Conservation (phyloP, 176 grass and related monocot species). For the Ensete ventricosum region DNA sequence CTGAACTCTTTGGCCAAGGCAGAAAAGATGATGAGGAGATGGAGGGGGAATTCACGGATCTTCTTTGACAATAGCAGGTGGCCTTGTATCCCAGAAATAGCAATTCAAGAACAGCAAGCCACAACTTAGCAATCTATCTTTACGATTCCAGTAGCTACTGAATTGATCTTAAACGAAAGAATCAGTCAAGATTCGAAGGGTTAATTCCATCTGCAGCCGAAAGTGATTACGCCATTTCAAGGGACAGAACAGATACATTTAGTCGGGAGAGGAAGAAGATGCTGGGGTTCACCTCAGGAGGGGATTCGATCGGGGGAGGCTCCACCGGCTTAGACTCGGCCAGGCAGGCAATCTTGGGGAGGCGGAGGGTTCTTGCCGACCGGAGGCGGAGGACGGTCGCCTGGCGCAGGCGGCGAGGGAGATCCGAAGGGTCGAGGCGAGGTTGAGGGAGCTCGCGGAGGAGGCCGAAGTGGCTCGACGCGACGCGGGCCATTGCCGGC, state of each 20-base stretch:
- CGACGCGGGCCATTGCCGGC: constrained; percentile 46
- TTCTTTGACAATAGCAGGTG: not conserved
- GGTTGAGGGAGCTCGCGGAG: constrained; percentile 22
- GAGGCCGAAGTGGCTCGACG: constrained; percentile 38
- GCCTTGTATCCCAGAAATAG: not conserved
- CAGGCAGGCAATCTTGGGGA: constrained; percentile 30
- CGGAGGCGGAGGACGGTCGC: constrained; percentile 3
- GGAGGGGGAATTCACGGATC: not conserved
- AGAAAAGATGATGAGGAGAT: too few species aligned
- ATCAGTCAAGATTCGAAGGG: too few species aligned
- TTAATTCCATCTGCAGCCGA: too few species aligned
- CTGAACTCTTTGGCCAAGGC: too few species aligned
- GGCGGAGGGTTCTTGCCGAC: constrained; percentile 1
- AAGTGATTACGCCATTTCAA: too few species aligned
- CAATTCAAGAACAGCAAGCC: not conserved
- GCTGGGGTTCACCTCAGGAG: constrained; percentile 10
- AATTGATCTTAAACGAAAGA: too few species aligned
- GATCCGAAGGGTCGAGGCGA: not conserved
- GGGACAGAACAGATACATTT: too few species aligned
- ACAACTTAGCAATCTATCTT: not conserved
- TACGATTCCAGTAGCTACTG: not conserved
- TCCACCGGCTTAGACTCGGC: constrained; percentile 23
- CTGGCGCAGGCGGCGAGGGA: not conserved
- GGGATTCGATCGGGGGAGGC: not conserved
- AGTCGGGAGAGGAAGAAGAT: not conserved